These are phyloP conservation scores for Sporothrix humicola DNA, from an alignment of 2,329 filamentous ascomycete genomes.

Conservation along the genomic window DNA sequence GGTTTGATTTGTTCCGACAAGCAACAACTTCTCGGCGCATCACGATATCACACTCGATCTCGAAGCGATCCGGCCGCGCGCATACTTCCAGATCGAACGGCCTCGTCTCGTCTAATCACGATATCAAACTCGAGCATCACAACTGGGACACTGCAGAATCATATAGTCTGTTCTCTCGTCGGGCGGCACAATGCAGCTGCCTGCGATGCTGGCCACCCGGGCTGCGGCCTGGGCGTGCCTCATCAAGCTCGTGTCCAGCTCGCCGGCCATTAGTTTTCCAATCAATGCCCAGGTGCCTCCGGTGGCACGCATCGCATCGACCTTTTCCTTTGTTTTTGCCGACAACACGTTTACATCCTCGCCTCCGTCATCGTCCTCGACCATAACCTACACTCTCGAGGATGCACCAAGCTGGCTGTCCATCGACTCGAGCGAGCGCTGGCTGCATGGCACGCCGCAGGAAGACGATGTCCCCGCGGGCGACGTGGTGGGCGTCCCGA, in stretches of 20 bases:
- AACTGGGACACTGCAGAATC: background rate
- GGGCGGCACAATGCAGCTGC: constrained; percentile 30
- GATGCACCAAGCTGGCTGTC: constrained; percentile 75
- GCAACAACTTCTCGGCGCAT: constrained; percentile 13
- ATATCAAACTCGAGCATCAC: background rate
- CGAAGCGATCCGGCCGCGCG: background rate
- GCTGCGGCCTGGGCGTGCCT: constrained; percentile 34
- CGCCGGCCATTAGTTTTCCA: constrained; percentile 65
- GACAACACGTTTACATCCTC: constrained; percentile 72
- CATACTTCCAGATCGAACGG: background rate
- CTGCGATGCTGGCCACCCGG: constrained; percentile 29
- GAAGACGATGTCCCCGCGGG: constrained; percentile 54
- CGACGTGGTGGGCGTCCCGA: constrained; percentile 60
- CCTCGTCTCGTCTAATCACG: background rate
- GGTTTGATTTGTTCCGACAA: background rate
- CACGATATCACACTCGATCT: background rate
- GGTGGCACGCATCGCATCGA: constrained; percentile 70
- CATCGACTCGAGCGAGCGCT: constrained; percentile 68
- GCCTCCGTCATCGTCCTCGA: constrained; percentile 52
- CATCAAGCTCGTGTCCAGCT: constrained; percentile 39
- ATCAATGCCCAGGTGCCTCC: constrained; percentile 85
- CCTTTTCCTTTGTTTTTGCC: constrained; percentile 75
- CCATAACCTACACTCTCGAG: constrained; percentile 70
- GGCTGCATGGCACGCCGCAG: constrained; percentile 72
- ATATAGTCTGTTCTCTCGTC: background rate